Base-by-base conservation (phyloP, 805 yeast species). In the Saccharomycopsis fodiens region DNA sequence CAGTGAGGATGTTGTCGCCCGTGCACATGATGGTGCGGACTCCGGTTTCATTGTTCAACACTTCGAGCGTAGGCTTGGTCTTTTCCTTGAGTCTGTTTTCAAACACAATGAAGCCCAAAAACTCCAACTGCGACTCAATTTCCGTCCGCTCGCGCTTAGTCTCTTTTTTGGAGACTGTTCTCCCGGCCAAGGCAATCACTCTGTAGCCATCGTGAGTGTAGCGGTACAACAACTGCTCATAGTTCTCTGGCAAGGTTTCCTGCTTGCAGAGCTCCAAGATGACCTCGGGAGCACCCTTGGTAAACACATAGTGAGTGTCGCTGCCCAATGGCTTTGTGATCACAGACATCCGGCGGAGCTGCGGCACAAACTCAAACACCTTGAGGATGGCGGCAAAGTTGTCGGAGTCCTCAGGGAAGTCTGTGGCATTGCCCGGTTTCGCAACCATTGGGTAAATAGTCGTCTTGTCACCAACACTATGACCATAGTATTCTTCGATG, bases 241-340 rank as follows among this genome's bases (percentile, higher is more conserved):
- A 93, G 56, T 88, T 76, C 1, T 62, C 58, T 1, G 99, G 98
- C 41, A 93, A 63, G 0, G 88, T 67, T 16, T 73, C 76, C 1
- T 82, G 77, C 13, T 68, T 65, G 64, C 98, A 93, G 25, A 93
- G 77, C 15, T 78, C 81, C 25, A 74, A 68, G 72, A 93, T 85
- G 8, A 89, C 85, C 59, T 93, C 99, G 0, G 99, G 99, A 0
- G 99, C 98, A 41, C 99, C 99, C 59, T 93, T 93, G 10, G 93
- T 87, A 59, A 76, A 82, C 0, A 79, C 76, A 50, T 66, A 64
- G 50, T 69, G 68, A 16, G 64, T 59, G 13, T 57, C 54, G 17
- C 67, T 68, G 25, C 61, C 55, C 34, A 62, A 64, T 1, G 70
- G 67, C 47, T 75, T 74, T 13, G 80, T 79, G 42, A 91, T 61